Percentiles rank a stretch among this genome's conserved stretches.
These are phyloP conservation scores for Mesostigma viride DNA, from an alignment of 139 green algal genomes.

Conservation along the genomic window DNA sequence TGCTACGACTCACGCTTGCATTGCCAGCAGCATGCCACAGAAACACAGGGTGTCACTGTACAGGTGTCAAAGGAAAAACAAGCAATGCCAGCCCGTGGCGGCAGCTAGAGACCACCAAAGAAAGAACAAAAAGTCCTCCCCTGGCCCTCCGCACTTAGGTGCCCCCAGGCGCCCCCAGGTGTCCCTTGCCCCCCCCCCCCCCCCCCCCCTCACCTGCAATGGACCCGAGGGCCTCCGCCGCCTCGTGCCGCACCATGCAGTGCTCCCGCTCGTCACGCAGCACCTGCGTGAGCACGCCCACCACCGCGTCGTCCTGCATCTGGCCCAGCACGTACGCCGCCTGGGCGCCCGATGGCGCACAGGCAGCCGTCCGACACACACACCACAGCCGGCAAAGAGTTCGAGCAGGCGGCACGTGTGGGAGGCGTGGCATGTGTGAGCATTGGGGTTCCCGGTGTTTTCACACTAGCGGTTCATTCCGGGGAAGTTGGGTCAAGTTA, in stretches of 20 bases:
- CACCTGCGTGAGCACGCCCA: slow-evolving; percentile 18
- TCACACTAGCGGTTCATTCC: too few relatives aligned
- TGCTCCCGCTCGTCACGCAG: slow-evolving; percentile 66
- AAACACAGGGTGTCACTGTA: too few relatives aligned
- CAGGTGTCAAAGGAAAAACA: not conserved
- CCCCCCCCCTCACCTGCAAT: slow-evolving; percentile 19
- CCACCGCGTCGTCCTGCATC: slow-evolving; percentile 63
- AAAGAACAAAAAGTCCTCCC: slow-evolving; percentile 3
- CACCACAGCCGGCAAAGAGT: too few relatives aligned
- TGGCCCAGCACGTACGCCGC: slow-evolving; percentile 94
- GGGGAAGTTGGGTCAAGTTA: too few relatives aligned
- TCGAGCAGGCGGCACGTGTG: too few relatives aligned
- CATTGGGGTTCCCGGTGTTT: too few relatives aligned
- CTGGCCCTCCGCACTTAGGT: not conserved
- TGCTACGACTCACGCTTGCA: too few relatives aligned
- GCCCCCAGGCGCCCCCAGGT: too few relatives aligned
- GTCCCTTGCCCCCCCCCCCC: too few relatives aligned
- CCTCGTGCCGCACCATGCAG: slow-evolving; percentile 97
- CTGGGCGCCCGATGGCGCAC: not conserved
- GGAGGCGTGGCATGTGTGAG: too few relatives aligned
- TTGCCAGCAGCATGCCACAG: too few relatives aligned
- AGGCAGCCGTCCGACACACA: too few relatives aligned
- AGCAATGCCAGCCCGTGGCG: not conserved
- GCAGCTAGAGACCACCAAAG: not conserved
- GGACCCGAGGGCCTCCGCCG: slow-evolving; percentile 80